phyloP scores from a whole-genome alignment of 73 alveolate species.

The Symbiodinium pilosum region DNA sequence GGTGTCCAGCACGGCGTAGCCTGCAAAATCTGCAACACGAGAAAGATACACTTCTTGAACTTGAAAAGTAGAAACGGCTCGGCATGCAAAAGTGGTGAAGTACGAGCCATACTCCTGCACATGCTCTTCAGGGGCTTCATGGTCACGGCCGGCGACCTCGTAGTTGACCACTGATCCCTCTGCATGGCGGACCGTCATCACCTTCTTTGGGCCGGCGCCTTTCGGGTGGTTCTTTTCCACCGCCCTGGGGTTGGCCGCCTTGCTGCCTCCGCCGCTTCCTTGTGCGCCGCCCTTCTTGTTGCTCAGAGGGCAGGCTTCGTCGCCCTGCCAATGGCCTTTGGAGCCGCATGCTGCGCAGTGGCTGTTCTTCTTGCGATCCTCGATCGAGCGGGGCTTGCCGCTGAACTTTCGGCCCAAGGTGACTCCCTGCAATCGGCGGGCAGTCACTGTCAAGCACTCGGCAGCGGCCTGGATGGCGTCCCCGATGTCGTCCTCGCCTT shows the following conservation, averaged over 20 bases:
- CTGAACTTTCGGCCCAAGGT: background rate
- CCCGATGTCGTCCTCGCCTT: background rate
- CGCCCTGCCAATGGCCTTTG: background rate
- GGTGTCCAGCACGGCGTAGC: background rate
- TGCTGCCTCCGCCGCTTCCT: background rate
- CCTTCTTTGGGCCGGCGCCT: background rate
- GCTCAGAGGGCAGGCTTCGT: background rate
- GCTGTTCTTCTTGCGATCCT: background rate
- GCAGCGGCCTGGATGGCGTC: background rate
- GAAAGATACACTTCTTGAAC: background rate
- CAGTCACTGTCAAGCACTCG: background rate
- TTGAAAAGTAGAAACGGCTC: background rate
- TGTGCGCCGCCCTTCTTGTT: background rate
- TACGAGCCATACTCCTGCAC: background rate
- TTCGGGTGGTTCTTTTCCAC: background rate
- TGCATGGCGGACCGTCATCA: background rate
- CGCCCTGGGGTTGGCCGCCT: background rate
- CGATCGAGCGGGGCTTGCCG: background rate
- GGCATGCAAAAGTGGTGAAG: background rate
- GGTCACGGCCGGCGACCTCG: background rate
- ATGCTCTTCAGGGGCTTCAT: background rate
- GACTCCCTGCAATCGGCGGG: background rate
- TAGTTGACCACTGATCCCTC: no score
- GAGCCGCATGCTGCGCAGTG: background rate
- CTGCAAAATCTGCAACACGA: background rate